Evolutionary conservation across 345 rosid species (phyloP).

Genomic region (Lepidium sativum): DNA sequence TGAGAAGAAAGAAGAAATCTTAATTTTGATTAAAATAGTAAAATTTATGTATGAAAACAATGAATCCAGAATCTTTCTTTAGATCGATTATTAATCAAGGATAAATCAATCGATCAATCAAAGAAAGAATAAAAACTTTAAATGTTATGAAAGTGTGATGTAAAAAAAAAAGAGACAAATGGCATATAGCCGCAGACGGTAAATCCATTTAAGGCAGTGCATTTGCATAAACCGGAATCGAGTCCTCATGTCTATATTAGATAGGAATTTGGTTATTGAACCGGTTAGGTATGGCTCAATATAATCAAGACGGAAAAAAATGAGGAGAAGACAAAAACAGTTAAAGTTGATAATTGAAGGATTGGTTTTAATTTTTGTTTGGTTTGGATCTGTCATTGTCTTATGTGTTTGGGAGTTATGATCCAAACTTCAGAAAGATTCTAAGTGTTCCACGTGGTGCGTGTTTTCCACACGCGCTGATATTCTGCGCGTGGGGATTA

Average conservation of each 20-base stretch:
- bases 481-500: background rate
- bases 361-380: slow-evolving; percentile 15
- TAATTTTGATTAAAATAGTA: background rate
- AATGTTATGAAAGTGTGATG: background rate
- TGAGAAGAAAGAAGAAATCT: background rate
- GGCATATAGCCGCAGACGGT: too few species aligned
- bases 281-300: too few species aligned
- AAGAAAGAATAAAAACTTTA: background rate
- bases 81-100: background rate
- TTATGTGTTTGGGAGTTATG: slow-evolving; percentile 20
- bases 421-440: slow-evolving; percentile 22
- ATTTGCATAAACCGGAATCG: too few species aligned
- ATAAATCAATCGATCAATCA: background rate
- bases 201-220: too few species aligned
- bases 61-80: slow-evolving; percentile 15
- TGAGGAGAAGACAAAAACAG: slow-evolving; percentile 21
- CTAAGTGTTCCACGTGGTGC: slow-evolving; percentile 3
- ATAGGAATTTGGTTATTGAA: too few species aligned
- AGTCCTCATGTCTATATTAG: too few species aligned
- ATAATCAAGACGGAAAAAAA: too few species aligned
- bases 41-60: background rate
- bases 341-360: slow-evolving; percentile 22
- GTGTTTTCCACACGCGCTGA: background rate
- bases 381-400: slow-evolving; percentile 27
- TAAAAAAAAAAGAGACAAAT: background rate